These are phyloP conservation scores for Pyrenochaeta sp. DNA, from an alignment of 2,329 filamentous ascomycete species.

Conservation along the genomic window DNA sequence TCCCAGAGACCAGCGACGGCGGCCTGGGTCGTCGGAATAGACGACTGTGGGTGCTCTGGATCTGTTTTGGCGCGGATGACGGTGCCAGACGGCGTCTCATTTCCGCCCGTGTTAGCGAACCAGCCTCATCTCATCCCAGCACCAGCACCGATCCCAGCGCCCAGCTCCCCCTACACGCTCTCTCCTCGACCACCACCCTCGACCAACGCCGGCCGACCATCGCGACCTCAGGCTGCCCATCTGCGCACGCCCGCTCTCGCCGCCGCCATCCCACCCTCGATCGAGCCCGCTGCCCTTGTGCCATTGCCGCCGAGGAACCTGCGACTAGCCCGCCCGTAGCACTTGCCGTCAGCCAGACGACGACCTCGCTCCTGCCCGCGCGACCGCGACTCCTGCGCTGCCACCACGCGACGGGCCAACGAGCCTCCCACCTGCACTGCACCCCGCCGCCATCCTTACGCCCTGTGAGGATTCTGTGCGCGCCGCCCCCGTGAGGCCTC, in stretches of 20 bases:
- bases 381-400: too few relatives aligned
- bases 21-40: constrained; percentile 15
- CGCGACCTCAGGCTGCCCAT: constrained; percentile 18
- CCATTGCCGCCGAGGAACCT: constrained; percentile 24
- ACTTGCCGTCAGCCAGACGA: constrained; percentile 23
- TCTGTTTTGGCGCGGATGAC: constrained; percentile 37
- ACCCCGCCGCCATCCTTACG: constrained; percentile 21
- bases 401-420: constrained; percentile 40
- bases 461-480: constrained; percentile 10
- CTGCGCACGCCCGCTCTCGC: constrained; percentile 34
- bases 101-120: constrained; percentile 47
- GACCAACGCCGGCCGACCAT: too few relatives aligned
- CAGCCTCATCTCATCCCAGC: constrained; percentile 46
- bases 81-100: constrained; percentile 44
- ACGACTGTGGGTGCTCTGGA: constrained; percentile 24
- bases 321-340: constrained; percentile 18
- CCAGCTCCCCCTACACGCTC: constrained; percentile 37
- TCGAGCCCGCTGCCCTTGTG: constrained; percentile 28
- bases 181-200: constrained; percentile 27
- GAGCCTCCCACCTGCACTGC: constrained; percentile 25
- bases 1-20: constrained; percentile 9
- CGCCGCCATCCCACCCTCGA: constrained; percentile 36
- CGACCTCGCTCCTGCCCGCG: constrained; percentile 11
- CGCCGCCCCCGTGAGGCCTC: constrained; percentile 21
- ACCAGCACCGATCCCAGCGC: constrained; percentile 39